Conservation (phyloP, 371 early-diverging fungal genomes). For the Rhizopus delemar region DNA sequence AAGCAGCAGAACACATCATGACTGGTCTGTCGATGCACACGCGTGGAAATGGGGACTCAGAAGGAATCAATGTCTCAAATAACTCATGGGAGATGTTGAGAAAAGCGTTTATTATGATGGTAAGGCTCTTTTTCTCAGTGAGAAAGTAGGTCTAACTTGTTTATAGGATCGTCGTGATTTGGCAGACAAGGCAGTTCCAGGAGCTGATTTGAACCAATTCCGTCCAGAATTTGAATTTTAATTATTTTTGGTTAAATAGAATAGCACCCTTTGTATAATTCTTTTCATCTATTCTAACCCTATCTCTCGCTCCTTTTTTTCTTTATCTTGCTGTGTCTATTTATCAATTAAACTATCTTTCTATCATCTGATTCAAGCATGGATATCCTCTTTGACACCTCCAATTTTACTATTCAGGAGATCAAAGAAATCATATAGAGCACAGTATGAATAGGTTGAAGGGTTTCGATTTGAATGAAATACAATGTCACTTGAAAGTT, state of each 20-base stretch:
- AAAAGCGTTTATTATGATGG: constrained; percentile 67
- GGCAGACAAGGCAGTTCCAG: constrained; percentile 60
- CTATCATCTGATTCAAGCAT: too few relatives aligned
- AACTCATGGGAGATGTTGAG: constrained; percentile 69
- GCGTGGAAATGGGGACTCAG: constrained; percentile 44
- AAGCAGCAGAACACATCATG: constrained; percentile 93
- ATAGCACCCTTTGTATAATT: too few relatives aligned
- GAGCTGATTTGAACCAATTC: constrained; percentile 63
- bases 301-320: too few relatives aligned
- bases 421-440: too few relatives aligned
- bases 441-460: too few relatives aligned
- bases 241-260: background rate
- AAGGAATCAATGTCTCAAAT: constrained; percentile 62
- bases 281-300: too few relatives aligned
- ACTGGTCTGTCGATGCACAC: constrained; percentile 86
- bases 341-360: too few relatives aligned
- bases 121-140: constrained; percentile 17
- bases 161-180: constrained; percentile 56
- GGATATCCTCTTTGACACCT: too few relatives aligned
- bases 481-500: too few relatives aligned
- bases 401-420: too few relatives aligned
- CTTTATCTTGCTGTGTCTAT: too few relatives aligned
- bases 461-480: too few relatives aligned
- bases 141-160: background rate
- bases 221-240: constrained; percentile 66